phyloP scores from a whole-genome alignment of 2,329 filamentous ascomycete genomes.

The Diplodia scrobiculata region DNA sequence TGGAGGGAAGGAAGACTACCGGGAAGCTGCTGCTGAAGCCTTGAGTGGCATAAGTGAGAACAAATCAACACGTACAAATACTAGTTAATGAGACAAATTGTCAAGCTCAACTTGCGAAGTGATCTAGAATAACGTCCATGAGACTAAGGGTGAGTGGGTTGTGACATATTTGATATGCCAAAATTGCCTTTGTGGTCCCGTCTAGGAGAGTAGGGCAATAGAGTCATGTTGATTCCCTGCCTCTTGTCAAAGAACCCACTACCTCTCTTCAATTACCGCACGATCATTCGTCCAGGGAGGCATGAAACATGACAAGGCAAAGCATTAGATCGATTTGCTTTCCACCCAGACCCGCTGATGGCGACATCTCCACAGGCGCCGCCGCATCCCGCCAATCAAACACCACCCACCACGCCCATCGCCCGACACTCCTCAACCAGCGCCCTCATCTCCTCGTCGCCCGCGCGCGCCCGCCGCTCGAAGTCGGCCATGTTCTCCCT shows the following conservation, averaged over 20 bases:
- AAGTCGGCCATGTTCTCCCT: constrained; percentile 34
- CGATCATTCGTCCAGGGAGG: no score
- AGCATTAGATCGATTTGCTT: neutral
- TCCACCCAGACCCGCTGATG: neutral
- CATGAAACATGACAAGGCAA: no score
- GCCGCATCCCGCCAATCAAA: neutral
- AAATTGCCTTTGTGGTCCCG: no score
- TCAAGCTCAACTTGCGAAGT: neutral
- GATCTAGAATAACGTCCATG: neutral
- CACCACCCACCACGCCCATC: constrained; percentile 3
- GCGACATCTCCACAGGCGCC: no score
- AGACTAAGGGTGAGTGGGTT: neutral
- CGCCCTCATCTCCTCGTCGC: constrained; percentile 35
- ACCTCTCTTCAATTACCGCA: no score
- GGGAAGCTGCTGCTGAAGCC: constrained; percentile 79
- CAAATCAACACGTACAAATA: no score
- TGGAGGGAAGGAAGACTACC: constrained; percentile 79
- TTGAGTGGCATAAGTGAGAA: constrained; percentile 35
- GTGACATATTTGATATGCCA: neutral
- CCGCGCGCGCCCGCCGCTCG: constrained; percentile 33
- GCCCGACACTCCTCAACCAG: constrained; percentile 32
- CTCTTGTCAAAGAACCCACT: no score
- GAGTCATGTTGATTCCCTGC: no score
- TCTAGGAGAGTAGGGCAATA: no score
- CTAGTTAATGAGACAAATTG: neutral